Evolutionary conservation across 176 grass and related monocot species (phyloP).

Genomic region (Cymbopogon citratus): DNA sequence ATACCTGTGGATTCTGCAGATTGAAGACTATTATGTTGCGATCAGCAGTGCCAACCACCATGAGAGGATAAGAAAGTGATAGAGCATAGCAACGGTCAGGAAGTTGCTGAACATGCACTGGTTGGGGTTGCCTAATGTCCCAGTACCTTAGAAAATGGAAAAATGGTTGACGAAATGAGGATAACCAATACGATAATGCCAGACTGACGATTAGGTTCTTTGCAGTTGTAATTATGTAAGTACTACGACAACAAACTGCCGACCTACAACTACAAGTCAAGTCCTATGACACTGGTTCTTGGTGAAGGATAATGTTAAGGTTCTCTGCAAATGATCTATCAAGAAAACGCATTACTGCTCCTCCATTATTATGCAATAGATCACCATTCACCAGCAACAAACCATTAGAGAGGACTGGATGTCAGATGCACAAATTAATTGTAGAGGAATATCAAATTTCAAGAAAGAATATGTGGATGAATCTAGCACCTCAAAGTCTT

Average conservation of each 20-base stretch:
- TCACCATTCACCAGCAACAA: neutral
- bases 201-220: neutral
- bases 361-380: neutral
- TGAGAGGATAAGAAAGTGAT: slow-evolving; percentile 79
- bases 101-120: slow-evolving; percentile 77
- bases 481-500: slow-evolving; percentile 64
- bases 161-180: neutral
- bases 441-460: neutral
- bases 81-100: slow-evolving; percentile 79
- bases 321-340: slow-evolving; percentile 22
- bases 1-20: slow-evolving; percentile 82
- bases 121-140: slow-evolving; percentile 77
- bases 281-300: neutral
- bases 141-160: slow-evolving; percentile 54
- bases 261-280: neutral
- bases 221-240: neutral
- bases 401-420: neutral
- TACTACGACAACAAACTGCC: neutral
- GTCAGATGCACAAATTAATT: neutral
- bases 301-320: neutral
- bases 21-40: slow-evolving; percentile 71
- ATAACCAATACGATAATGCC: neutral
- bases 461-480: neutral
- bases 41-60: slow-evolving; percentile 84
- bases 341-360: neutral